Evolutionary conservation across 2,329 filamentous ascomycete species (phyloP).

Genomic region (Epicoccum sorghinum): DNA sequence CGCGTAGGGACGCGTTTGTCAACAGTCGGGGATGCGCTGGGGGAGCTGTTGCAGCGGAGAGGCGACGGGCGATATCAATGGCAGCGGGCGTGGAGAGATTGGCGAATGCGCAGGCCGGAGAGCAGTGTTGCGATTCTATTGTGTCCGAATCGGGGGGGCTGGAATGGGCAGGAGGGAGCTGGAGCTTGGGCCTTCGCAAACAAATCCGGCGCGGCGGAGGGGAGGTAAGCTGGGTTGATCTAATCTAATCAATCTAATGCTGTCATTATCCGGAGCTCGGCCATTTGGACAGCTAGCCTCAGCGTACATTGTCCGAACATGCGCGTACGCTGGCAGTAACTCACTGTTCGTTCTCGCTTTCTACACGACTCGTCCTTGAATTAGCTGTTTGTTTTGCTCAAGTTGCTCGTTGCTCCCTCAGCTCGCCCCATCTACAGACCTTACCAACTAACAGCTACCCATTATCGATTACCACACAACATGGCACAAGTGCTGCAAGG

Average conservation of each 20-base stretch:
- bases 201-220: neutral
- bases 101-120: neutral
- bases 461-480: constrained; percentile 7
- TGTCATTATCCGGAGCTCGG: constrained; percentile 4
- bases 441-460: neutral
- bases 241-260: constrained; percentile 2
- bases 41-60: neutral
- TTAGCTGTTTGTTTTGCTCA: neutral
- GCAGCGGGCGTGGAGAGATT: constrained; percentile 14
- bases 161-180: constrained; percentile 15
- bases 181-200: constrained; percentile 14
- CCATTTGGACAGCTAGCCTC: constrained; percentile 14
- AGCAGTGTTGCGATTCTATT: constrained; percentile 19
- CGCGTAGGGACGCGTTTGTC: constrained; percentile 12
- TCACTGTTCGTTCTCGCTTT: neutral
- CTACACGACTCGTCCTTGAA: neutral
- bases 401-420: too few relatives aligned
- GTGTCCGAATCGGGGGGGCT: constrained; percentile 31
- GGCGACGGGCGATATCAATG: neutral
- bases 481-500: constrained; percentile 56
- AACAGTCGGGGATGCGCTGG: neutral
- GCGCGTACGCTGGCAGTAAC: constrained; percentile 2
- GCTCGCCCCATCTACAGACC: too few relatives aligned
- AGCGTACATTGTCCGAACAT: neutral
- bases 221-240: constrained; percentile 2